Base-by-base conservation (phyloP, 1,139 yeast genomes). In the Kurtzmaniella quercitrusa region DNA sequence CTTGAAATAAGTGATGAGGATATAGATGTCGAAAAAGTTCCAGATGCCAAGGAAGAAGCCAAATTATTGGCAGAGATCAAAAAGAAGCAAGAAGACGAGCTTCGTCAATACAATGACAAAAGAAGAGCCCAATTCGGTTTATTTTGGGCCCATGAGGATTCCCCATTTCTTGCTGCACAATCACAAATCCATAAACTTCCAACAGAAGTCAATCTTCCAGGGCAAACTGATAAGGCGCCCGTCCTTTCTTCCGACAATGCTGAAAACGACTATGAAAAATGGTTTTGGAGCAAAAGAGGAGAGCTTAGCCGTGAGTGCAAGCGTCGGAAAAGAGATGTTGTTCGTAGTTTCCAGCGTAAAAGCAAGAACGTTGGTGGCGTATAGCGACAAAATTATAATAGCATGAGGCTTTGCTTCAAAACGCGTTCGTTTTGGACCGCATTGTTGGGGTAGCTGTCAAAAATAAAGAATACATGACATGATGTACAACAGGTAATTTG, bases 131-230 rank as follows among this genome's bases (percentile, higher is more conserved):
- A 46, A 32, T 57, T 67, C 40, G 91, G 93, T 0, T 68, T 91
- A 28, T 91, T 91, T 61, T 91, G 95, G 76, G 66, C 83, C 2
- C 97, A 91, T 58, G 68, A 72, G 11, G 86, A 85, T 23, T 89
- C 97, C 0, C 96, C 96, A 0, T 93, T 88, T 61, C 69, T 91
- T 52, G 78, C 77, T 42, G 82, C 96, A 0, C 98, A 89, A 61
- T 73, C 96, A 0, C 95, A 88, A 57, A 60, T 88, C 40, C 78
- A 77, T 46, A 82, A 81, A 54, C 56, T 88, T 33, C 74, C 74
- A n/a, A 54, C 53, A 12, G 46, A 50, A 5, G 47, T 65, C 20
- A 53, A 49, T 34, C 58, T 72, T 37, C 76, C 76, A 0, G 76
- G 74, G 4, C 72, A 68, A 45, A 53, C 47, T 8, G 61, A 54